Evolutionary conservation across 257 asterid genomes (phyloP), one percentile per base, ranked within the genome.

Genomic region (Nicotiana tomentosiformis): DNA sequence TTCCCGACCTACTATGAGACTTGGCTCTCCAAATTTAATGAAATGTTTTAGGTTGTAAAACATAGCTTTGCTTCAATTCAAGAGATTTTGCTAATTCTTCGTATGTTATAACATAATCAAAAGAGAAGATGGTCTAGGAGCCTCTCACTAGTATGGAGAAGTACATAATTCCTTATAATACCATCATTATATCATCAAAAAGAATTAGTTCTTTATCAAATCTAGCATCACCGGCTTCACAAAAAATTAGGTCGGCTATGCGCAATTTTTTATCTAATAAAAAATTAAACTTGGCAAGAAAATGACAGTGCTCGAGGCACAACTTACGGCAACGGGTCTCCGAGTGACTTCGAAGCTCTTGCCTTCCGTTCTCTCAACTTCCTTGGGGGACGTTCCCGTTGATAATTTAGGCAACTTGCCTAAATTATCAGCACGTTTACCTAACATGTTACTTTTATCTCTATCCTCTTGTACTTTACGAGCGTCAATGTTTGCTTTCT

Each of bases 281-380:
- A 20, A 82, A 58, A 82, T 37, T 58, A 70, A 60, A 58, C 18
- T 70, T 82, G 4, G 4, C 16, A 81, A 86, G 77, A 90, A 78
- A 69, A 87, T 81, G 78, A 83, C 2, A 80, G 74, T 84, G 85
- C 83, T 51, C 64, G 55, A 46, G 43, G 89, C 86, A 87, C 88
- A 77, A 95, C 99, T 95, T 95, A 95, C 99, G 74, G 11, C 86
- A 85, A 26, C 53, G 15, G 97, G 97, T 88, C 91, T 92, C 76
- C 79, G 92, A 51, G 92, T 87, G 86, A 91, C 97, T 84, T 90
- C 93, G 56, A 90, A 85, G 64, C 64, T 82, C 85, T 88, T 85
- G 62, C 90, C 88, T 53, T 82, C 89, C 12, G 77, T 87, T 58
- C 83, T 84, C 77, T 77, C 85, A 61, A 72, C 88, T 81, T 32